Base-by-base conservation (phyloP, 1,284 basidiomycete genomes). In the Bjerkandera adusta region DNA sequence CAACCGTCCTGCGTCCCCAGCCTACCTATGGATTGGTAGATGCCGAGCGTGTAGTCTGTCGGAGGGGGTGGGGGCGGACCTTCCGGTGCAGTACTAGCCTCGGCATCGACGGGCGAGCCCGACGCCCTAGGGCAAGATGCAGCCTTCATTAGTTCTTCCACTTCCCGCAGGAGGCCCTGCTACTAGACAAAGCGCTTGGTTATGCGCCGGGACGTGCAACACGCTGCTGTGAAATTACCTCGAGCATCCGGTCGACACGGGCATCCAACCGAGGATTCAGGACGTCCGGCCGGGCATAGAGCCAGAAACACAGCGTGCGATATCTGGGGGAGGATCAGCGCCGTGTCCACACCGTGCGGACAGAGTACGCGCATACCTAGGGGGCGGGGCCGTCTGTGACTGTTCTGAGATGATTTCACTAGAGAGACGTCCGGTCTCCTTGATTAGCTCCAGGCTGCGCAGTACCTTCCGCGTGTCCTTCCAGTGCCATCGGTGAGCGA, bases 401-500 rank as follows among this genome's bases (percentile, higher is more conserved):
- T 92, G 86, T 43, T 84, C 77, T 7, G 57, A 64, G 33, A 90
- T 75, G 30, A 91, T 78, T 30, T 87, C 82, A 52, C 89, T 92
- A 1, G 86, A 76, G 22, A 69, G 72, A 29, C 72, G 72, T 1
- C 85, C 82, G 1, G 78, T 81, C 51, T 92, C 85, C 66, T 82
- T 84, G 52, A 94, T 84, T 25, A 98, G 83, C 36, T 81, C 76
- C 1, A 99, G 66, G 51, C 81, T 89, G 21, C 95, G 77, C 18
- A 90, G 66, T 1, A 97, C 87, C 64, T 98, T 99, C 15, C 97
- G 76, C 0, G 89, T 85, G 59, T 99, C 97, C 51, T 77, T 79
- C 91, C 93, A 97, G 65, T 99, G 97, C 96, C 97, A 99, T 51
- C 94, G 73, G 12, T 71, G 71, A 0, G 91, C 92, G 48, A 94